Evolutionary conservation across 2,329 filamentous ascomycete species (phyloP).

Genomic region (Neoscytalidium dimidiatum): DNA sequence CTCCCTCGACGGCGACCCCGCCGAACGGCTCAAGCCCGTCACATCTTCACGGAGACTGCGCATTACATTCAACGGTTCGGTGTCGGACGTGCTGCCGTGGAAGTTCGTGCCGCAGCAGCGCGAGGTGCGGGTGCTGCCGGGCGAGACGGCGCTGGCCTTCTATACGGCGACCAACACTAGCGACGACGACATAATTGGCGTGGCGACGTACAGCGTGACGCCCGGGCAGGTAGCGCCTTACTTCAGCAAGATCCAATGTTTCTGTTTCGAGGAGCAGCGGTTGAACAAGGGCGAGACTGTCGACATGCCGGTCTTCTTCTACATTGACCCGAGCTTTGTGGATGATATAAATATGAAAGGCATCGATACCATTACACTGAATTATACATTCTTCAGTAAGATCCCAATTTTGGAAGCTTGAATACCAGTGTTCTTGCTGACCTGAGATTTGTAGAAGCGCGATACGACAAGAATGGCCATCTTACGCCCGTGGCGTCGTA

Average conservation of each 20-base stretch:
- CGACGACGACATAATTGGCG: constrained; percentile 91
- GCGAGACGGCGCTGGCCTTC: constrained; percentile 95
- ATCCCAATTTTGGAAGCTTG: constrained; percentile 26
- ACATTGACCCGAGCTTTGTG: constrained; percentile 92
- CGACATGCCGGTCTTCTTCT: constrained; percentile 99
- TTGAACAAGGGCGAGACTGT: constrained; percentile 94
- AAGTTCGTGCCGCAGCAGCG: constrained; percentile 97
- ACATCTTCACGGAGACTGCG: constrained; percentile 80
- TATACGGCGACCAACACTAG: constrained; percentile 95
- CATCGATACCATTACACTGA: constrained; percentile 92
- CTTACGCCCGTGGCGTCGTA: constrained; percentile 54
- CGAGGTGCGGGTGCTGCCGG: constrained; percentile 91
- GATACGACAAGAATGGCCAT: constrained; percentile 75
- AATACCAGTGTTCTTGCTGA: constrained; percentile 22
- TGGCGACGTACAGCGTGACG: constrained; percentile 96
- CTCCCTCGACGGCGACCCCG: constrained; percentile 59
- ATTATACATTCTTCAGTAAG: constrained; percentile 98
- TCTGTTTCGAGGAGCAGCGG: constrained; percentile 96
- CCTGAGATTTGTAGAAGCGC: constrained; percentile 60
- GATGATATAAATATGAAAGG: constrained; percentile 91
- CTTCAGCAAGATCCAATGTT: constrained; percentile 99
- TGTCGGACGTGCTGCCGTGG: constrained; percentile 94
- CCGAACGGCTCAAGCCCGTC: constrained; percentile 77
- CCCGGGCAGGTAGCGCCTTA: constrained; percentile 95
- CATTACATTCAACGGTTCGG: constrained; percentile 93